These are phyloP conservation scores for Garcia nutans DNA, from an alignment of 345 rosid species.

Conservation along the genomic window DNA sequence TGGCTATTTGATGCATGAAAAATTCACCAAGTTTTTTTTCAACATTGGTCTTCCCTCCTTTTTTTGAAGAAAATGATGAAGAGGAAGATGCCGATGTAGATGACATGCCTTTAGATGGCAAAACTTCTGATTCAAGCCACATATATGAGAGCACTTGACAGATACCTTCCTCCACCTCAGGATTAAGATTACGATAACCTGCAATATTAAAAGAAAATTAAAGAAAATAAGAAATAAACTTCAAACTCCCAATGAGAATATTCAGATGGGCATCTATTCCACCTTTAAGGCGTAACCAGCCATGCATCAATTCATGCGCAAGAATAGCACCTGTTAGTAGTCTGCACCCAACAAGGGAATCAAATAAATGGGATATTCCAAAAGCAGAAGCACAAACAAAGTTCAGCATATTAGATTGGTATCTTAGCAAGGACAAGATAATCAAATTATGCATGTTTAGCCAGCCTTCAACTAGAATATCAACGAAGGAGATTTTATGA, in stretches of 20 bases:
- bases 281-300: slow-evolving; percentile 95
- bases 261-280: background rate
- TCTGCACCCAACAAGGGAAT: slow-evolving; percentile 38
- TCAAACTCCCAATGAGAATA: background rate
- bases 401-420: background rate
- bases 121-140: slow-evolving; percentile 97
- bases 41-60: slow-evolving; percentile 61
- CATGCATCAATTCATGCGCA: slow-evolving; percentile 92
- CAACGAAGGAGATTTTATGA: background rate
- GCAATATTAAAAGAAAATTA: slow-evolving; percentile 1
- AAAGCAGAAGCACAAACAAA: background rate
- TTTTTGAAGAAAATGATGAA: slow-evolving; percentile 53
- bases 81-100: slow-evolving; percentile 38
- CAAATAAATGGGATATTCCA: background rate
- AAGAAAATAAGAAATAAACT: background rate
- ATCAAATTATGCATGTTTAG: background rate
- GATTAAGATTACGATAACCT: slow-evolving; percentile 81
- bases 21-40: slow-evolving; percentile 86
- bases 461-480: background rate
- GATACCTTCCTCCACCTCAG: slow-evolving; percentile 96
- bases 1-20: slow-evolving; percentile 77
- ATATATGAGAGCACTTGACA: slow-evolving; percentile 87
- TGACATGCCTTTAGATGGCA: slow-evolving; percentile 40
- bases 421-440: background rate
- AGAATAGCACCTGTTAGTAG: slow-evolving; percentile 93